Percentiles rank a stretch among this genome's conserved stretches.
Conservation (phyloP, 805 yeast species). For the Hanseniaspora nectarophila region DNA sequence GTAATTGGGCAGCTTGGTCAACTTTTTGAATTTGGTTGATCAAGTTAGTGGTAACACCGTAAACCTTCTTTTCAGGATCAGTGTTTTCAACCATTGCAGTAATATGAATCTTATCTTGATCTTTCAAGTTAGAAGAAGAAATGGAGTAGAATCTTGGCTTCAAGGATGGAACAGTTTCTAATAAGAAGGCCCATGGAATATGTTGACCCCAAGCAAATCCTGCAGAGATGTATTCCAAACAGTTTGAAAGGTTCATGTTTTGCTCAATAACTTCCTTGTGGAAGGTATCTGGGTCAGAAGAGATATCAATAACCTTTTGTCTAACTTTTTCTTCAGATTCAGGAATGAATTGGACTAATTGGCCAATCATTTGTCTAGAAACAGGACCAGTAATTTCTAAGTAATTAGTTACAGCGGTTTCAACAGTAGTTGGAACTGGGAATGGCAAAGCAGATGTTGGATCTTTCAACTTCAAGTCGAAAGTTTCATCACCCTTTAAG, state of each 20-base stretch:
- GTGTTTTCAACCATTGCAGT: constrained; percentile 86
- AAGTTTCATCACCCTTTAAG: constrained; percentile 42
- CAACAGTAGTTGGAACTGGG: constrained; percentile 80
- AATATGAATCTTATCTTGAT: constrained; percentile 62
- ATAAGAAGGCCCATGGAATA: constrained; percentile 73
- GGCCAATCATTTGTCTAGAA: constrained; percentile 71
- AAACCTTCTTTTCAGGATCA: constrained; percentile 25
- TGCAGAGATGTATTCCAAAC: constrained; percentile 47
- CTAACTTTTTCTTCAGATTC: constrained; percentile 35
- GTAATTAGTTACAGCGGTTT: constrained; percentile 70
- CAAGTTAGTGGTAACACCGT: constrained; percentile 85
- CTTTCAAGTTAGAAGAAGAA: constrained; percentile 73
- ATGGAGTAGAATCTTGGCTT: constrained; percentile 95
- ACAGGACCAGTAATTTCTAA: constrained; percentile 87
- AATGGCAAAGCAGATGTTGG: constrained; percentile 51
- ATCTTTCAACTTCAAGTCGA: constrained; percentile 59
- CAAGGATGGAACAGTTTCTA: constrained; percentile 69
- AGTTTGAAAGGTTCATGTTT: constrained; percentile 64
- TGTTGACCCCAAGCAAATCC: constrained; percentile 52
- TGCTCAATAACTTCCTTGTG: constrained; percentile 50
- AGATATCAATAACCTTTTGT: constrained; percentile 34
- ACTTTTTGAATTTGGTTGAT: constrained; percentile 48
- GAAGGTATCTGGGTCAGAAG: constrained; percentile 58
- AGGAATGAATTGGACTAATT: constrained; percentile 76
- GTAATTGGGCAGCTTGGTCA: constrained; percentile 28